Evolutionary conservation across 768 basidiomycete species (phyloP).

Genomic region (Phylloporus sp.): DNA sequence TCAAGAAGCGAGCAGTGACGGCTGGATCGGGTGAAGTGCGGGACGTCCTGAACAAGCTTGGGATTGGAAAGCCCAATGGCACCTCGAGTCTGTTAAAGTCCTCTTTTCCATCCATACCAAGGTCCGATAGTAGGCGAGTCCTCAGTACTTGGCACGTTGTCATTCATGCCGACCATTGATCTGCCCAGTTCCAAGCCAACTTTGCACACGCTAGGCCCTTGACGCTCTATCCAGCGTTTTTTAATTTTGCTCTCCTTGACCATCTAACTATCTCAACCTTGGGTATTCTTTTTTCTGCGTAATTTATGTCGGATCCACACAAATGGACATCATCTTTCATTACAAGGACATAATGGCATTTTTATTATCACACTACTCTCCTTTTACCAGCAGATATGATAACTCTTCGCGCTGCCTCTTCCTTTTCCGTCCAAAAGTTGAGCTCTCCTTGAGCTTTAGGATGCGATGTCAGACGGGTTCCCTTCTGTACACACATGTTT

Average conservation of each 20-base stretch:
- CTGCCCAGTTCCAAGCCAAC: constrained; percentile 16
- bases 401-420: constrained; percentile 71
- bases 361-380: constrained; percentile 21
- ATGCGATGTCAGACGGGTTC: constrained; percentile 68
- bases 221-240: constrained; percentile 9
- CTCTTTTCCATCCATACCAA: constrained; percentile 60
- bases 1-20: constrained; percentile 48
- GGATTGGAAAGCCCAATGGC: constrained; percentile 67
- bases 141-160: not conserved
- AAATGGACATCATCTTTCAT: constrained; percentile 14
- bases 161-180: constrained; percentile 1
- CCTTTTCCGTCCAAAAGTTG: constrained; percentile 80
- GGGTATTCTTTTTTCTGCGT: constrained; percentile 10
- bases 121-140: constrained; percentile 39
- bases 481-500: constrained; percentile 42
- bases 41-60: constrained; percentile 78
- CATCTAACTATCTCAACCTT: constrained; percentile 12
- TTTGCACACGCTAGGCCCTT: constrained; percentile 12
- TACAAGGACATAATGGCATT: constrained; percentile 12
- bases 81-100: constrained; percentile 63
- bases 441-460: constrained; percentile 84
- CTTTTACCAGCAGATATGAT: constrained; percentile 42
- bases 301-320: constrained; percentile 20
- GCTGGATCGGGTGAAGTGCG: constrained; percentile 67
- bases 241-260: constrained; percentile 5